phyloP scores from a whole-genome alignment of 176 grass and related monocot genomes.

The Carex pumila region DNA sequence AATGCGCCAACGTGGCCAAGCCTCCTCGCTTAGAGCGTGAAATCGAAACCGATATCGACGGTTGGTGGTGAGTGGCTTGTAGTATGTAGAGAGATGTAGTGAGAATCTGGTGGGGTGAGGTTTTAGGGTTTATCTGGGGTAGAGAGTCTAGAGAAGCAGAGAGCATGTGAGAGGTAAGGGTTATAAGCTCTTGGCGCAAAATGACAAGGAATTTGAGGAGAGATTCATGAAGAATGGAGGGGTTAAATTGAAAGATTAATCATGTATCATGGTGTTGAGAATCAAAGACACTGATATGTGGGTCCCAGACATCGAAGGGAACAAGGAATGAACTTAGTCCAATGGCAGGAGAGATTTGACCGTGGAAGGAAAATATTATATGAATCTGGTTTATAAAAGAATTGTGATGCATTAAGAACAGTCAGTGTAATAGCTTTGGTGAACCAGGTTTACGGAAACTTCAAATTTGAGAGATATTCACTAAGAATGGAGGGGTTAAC shows the following conservation, averaged over 20 bases:
- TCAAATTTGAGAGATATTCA: no score
- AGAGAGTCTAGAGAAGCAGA: neutral
- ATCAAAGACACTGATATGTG: no score
- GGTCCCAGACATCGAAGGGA: neutral
- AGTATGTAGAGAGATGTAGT: neutral
- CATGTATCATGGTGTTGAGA: no score
- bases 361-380: neutral
- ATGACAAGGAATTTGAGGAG: neutral
- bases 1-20: neutral
- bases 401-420: neutral
- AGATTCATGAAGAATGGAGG: neutral
- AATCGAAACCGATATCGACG: neutral
- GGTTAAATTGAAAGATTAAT: neutral
- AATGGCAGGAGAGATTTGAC: neutral
- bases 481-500: no score
- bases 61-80: neutral
- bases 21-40: conserved; percentile 13
- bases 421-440: neutral
- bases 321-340: neutral
- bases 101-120: conserved; percentile 1
- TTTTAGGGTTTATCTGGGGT: conserved; percentile 10
- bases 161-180: neutral
- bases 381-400: neutral
- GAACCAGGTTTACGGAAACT: neutral
- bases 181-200: neutral